Base-by-base conservation (phyloP, 805 yeast species). In the Sugiyamaella boreocaroliniensis region DNA sequence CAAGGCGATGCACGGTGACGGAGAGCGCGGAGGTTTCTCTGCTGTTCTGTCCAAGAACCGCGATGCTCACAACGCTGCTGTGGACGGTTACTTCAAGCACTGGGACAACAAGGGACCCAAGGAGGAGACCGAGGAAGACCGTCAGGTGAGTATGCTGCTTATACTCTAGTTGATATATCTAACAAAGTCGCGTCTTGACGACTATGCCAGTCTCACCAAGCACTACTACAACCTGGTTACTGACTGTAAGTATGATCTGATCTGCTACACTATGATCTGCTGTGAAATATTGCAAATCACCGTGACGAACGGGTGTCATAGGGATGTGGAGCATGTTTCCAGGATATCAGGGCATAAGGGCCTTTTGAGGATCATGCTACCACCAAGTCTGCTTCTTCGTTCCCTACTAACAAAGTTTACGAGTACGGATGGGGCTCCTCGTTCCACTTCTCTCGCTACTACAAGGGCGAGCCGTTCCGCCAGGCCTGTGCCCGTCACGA, bases 351-450 rank as follows among this genome's bases (percentile, higher is more conserved):
- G n/a, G n/a, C n/a, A n/a, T n/a, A n/a, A n/a, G n/a, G n/a, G n/a
- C n/a, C n/a, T n/a, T n/a, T n/a, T n/a, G n/a, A n/a, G n/a, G n/a
- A n/a, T n/a, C n/a, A n/a, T n/a, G n/a, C n/a, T n/a, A n/a, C n/a
- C n/a, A n/a, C n/a, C n/a, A n/a, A n/a, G n/a, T n/a, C n/a, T 32
- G 3, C 37, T 22, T 4, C 14, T 3, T 43, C 14, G 26, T 22
- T 12, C 26, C n/a, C 11, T 15, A 19, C 46, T 43, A 43, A 43
- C 46, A n/a, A 12, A 56, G 57, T 93, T 66, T 93, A 93, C 77
- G 99, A 93, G 75, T 92, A 93, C 71, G 99, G 99, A 48, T 93
- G 99, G 99, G 99, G 99, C 60, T 79, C 96, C 15, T 88, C 97
- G 14, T 93, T 93, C 88, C 99, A 93, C 72, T 93, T 93, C 71